These are phyloP conservation scores for Lactarius sanguifluus DNA, from an alignment of 768 basidiomycete species.

Conservation along the genomic window DNA sequence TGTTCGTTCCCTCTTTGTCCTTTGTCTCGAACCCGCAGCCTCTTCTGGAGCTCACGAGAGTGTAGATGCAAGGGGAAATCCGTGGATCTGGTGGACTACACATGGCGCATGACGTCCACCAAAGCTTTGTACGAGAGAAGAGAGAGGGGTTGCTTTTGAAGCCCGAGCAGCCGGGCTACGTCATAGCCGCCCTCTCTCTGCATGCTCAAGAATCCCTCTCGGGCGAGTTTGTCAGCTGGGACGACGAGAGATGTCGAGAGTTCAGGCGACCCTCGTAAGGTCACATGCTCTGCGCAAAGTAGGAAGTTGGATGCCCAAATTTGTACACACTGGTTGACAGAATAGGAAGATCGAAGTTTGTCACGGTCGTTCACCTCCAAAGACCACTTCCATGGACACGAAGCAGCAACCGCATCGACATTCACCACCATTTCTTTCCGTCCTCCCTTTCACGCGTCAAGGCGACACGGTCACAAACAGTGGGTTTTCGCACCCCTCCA, in stretches of 20 bases:
- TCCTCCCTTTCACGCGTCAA: conserved; percentile 46
- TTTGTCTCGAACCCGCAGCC: conserved; percentile 8
- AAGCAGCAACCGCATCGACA: conserved; percentile 45
- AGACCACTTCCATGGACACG: conserved; percentile 3
- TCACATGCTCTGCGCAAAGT: conserved; percentile 3
- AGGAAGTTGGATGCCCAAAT: conserved; percentile 25
- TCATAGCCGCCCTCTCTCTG: conserved; percentile 76
- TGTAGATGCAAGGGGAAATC: conserved; percentile 68
- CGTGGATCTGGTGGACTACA: conserved; percentile 49
- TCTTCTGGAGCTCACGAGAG: conserved; percentile 8
- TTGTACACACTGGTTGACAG: conserved; percentile 10
- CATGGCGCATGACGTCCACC: conserved; percentile 57
- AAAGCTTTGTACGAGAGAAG: conserved; percentile 57
- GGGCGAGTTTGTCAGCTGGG: conserved; percentile 83
- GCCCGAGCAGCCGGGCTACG: conserved; percentile 72
- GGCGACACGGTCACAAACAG: conserved; percentile 41
- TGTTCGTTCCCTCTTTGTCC: conserved; percentile 43
- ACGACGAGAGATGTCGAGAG: conserved; percentile 62
- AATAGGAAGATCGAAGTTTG: neutral
- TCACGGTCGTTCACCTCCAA: neutral
- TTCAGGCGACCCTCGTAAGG: conserved; percentile 41
- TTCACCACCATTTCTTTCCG: conserved; percentile 80
- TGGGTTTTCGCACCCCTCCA: conserved; percentile 63
- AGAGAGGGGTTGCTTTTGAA: conserved; percentile 68
- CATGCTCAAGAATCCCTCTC: conserved; percentile 58